phyloP scores from a whole-genome alignment of 176 grass and related monocot species.

The Paspalum vaginatum region DNA sequence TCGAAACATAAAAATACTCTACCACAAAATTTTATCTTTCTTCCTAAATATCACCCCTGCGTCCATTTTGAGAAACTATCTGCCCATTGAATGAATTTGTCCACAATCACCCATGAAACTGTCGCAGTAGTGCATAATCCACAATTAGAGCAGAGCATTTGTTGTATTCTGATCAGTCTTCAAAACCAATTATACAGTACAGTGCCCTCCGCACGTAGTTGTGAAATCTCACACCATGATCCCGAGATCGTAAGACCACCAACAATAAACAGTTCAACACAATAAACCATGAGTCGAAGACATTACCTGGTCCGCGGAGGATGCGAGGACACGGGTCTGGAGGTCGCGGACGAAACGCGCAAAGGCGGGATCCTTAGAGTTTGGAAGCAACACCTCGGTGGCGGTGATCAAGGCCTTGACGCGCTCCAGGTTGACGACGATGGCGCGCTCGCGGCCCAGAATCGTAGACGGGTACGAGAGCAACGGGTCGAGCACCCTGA shows the following conservation, averaged over 20 bases:
- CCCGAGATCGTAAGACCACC: background rate
- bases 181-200: background rate
- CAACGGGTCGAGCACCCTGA: conserved; percentile 69
- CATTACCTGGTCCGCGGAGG: conserved; percentile 43
- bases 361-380: conserved; percentile 78
- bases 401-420: conserved; percentile 92
- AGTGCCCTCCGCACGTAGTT: background rate
- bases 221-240: background rate
- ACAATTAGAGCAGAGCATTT: background rate
- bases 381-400: conserved; percentile 81
- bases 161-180: background rate
- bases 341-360: conserved; percentile 79
- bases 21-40: background rate
- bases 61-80: background rate
- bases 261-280: background rate
- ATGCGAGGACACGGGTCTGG: conserved; percentile 59
- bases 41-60: background rate
- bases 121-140: background rate
- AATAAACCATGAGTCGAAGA: background rate
- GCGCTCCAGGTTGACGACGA: conserved; percentile 92
- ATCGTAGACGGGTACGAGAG: conserved; percentile 96
- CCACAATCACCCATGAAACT: too few species aligned
- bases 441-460: conserved; percentile 81
- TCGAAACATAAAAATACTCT: background rate
- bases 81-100: background rate